These are phyloP conservation scores for Aureobasidium sp. DNA, from an alignment of 2,329 filamentous ascomycete genomes.

Conservation along the genomic window DNA sequence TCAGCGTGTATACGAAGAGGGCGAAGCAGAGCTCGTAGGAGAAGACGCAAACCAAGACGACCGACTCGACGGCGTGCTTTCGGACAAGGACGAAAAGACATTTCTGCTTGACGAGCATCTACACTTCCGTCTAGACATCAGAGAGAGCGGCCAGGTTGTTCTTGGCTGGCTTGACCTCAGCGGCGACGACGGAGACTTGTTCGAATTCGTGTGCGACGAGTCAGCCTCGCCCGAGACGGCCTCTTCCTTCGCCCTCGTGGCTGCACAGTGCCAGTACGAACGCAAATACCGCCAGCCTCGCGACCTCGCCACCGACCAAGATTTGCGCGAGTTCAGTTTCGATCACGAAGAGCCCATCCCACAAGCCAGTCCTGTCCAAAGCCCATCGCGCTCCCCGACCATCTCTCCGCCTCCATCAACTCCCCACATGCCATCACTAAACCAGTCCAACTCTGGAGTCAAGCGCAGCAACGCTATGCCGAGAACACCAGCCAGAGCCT, in stretches of 20 bases:
- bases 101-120: slow-evolving; percentile 91
- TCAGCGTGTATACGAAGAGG: slow-evolving; percentile 94
- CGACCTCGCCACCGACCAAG: slow-evolving; percentile 70
- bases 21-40: slow-evolving; percentile 82
- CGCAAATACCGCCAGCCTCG: slow-evolving; percentile 79
- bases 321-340: slow-evolving; percentile 79
- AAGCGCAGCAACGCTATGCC: slow-evolving; percentile 25
- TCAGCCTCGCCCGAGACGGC: slow-evolving; percentile 64
- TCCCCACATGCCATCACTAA: neutral
- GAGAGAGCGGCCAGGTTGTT: slow-evolving; percentile 74
- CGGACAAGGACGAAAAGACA: slow-evolving; percentile 92
- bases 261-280: slow-evolving; percentile 95
- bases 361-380: slow-evolving; percentile 50
- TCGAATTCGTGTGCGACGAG: slow-evolving; percentile 90
- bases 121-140: slow-evolving; percentile 76
- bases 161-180: slow-evolving; percentile 93
- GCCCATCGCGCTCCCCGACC: slow-evolving; percentile 36
- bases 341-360: slow-evolving; percentile 54
- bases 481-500: slow-evolving; percentile 24
- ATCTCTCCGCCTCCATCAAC: slow-evolving; percentile 26
- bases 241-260: slow-evolving; percentile 71
- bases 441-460: slow-evolving; percentile 17
- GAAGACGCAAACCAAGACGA: slow-evolving; percentile 78
- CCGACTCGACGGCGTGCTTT: slow-evolving; percentile 59
- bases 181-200: slow-evolving; percentile 89